Percentiles rank a stretch among this genome's conserved stretches.
Conservation (phyloP, 225 moss, liverwort and hornwort genomes). For the Straminergon stramineum region DNA sequence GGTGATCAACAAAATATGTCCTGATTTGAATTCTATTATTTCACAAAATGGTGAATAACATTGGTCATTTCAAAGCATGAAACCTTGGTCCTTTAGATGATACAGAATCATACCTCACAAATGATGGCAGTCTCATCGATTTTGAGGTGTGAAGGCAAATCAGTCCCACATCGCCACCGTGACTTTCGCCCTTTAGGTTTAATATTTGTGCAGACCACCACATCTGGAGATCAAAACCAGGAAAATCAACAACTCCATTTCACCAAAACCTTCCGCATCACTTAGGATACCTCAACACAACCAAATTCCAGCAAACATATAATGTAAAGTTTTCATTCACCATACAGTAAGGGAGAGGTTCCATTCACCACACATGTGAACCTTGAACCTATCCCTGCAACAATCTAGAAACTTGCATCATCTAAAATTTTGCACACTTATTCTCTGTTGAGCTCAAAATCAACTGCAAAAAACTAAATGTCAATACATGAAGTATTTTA, state of each 20-base stretch:
- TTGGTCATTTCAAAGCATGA: neutral
- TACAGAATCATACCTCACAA: neutral
- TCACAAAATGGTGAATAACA: neutral
- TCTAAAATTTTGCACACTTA: neutral
- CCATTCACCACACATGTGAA: neutral
- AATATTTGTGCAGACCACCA: neutral
- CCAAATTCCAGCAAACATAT: neutral
- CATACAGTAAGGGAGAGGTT: neutral
- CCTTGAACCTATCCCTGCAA: neutral
- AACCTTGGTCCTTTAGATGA: neutral
- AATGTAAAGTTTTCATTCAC: neutral
- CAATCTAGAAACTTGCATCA: neutral
- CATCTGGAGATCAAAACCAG: neutral
- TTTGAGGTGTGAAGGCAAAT: slow-evolving; percentile 3
- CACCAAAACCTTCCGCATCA: neutral
- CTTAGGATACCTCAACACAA: neutral
- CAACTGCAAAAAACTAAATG: neutral
- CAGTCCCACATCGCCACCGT: neutral
- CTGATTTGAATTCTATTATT: neutral
- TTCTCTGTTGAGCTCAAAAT: neutral
- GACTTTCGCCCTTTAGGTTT: neutral
- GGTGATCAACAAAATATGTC: neutral
- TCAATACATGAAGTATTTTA: neutral
- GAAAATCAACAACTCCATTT: neutral
- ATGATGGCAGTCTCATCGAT: slow-evolving; percentile 3